Conservation (phyloP, 2,329 filamentous ascomycete genomes). For the Apiospora rasikravindrae region DNA sequence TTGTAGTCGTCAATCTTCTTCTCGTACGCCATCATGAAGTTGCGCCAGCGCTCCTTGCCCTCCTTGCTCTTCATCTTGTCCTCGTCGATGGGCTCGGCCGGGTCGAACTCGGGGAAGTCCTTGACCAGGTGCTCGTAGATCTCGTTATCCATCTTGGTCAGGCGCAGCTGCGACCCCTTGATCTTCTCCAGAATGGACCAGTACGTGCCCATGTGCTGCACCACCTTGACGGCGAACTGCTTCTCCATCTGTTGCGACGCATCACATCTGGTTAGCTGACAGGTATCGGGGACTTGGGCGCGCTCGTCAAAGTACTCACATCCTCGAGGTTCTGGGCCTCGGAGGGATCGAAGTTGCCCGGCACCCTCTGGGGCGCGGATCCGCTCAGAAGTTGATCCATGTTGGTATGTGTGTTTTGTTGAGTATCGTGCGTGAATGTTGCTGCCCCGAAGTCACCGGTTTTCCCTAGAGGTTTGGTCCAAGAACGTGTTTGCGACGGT, state of each 20-base stretch:
- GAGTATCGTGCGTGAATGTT: too few species aligned
- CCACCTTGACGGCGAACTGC: conserved; percentile 97
- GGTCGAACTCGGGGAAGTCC: conserved; percentile 93
- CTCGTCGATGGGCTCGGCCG: conserved; percentile 80
- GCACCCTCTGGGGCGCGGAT: conserved; percentile 37
- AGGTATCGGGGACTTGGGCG: too few species aligned
- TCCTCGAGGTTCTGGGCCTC: conserved; percentile 61
- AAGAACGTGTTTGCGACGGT: not conserved
- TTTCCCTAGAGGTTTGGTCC: not conserved
- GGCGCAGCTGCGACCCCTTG: conserved; percentile 83
- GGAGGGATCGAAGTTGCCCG: conserved; percentile 65
- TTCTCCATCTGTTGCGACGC: conserved; percentile 79
- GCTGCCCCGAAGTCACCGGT: not conserved
- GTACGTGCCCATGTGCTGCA: conserved; percentile 96
- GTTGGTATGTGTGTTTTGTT: not conserved
- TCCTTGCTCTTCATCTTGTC: conserved; percentile 97
- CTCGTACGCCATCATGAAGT: conserved; percentile 92
- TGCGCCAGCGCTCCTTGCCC: conserved; percentile 93
- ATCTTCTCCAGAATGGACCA: conserved; percentile 94
- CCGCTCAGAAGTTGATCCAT: conserved; percentile 21
- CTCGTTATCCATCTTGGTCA: conserved; percentile 94
- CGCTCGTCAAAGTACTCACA: conserved; percentile 44
- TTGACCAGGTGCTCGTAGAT: conserved; percentile 87
- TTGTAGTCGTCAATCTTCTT: conserved; percentile 97
- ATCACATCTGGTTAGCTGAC: conserved; percentile 25